Percentiles rank a stretch among this genome's conserved stretches.
Evolutionary conservation across 495 filamentous ascomycete genomes (phyloP).

Genomic region (Talaromyces adpressus): DNA sequence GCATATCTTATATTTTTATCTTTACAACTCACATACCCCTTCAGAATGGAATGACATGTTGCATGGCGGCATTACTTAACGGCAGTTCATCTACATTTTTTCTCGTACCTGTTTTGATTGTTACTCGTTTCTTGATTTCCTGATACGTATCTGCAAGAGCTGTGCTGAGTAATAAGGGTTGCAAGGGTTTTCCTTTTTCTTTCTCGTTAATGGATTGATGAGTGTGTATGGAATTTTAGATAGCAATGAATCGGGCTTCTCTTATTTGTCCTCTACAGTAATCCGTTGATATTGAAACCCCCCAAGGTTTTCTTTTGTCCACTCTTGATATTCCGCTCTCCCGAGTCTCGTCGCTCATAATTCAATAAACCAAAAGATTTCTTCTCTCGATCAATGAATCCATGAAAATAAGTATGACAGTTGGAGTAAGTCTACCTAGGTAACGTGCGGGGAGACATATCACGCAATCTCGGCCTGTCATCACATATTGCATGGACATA

Average conservation of each 20-base stretch:
- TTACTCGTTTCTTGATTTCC: neutral
- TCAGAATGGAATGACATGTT: slow-evolving; percentile 5
- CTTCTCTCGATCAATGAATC: neutral
- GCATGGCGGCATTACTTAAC: slow-evolving; percentile 5
- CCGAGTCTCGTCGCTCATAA: neutral
- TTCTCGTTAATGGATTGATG: slow-evolving; percentile 1
- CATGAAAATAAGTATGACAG: neutral
- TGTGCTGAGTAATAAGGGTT: neutral
- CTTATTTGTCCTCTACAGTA: neutral
- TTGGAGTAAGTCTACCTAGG: neutral
- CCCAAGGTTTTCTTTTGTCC: neutral
- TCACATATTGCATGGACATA: neutral
- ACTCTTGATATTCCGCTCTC: neutral
- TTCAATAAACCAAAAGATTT: neutral
- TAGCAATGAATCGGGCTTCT: slow-evolving; percentile 1
- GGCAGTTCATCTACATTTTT: neutral
- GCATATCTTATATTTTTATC: neutral
- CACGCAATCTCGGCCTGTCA: neutral
- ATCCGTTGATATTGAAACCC: neutral
- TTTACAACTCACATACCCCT: neutral
- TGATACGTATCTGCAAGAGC: neutral
- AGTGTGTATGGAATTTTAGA: neutral
- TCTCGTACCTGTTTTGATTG: neutral
- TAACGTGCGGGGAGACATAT: neutral
- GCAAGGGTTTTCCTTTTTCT: neutral